Evolutionary conservation across 164 flowering plant species (phyloP), one percentile per base, ranked within the genome.

Genomic region (Hamamelis virginiana): DNA sequence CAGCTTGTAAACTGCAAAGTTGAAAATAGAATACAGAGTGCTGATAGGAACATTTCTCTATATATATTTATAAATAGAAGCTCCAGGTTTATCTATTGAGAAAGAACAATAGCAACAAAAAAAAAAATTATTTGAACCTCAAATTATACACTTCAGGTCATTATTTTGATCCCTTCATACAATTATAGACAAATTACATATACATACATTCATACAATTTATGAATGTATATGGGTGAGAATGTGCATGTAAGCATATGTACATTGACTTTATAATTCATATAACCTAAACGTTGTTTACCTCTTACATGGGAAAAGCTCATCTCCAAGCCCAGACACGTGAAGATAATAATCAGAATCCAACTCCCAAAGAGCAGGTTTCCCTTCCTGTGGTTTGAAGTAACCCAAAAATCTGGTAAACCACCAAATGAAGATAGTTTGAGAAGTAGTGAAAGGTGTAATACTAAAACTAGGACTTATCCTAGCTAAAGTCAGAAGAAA

Each of bases 331-430:
- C 96, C 98, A 59, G 89, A 87, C 15, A 92, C 94, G 76, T 95
- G 98, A 74, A 95, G 97, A 82, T 95, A 91, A 68, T 95, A 95
- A 79, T 95, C 98, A 61, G 97, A 90, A 77, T 95, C 98, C 81
- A 95, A 79, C 73, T 95, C 99, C 99, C 98, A 95, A 5, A 95
- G 86, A 62, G 99, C 96, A 77, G 99, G 88, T 72, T 90, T 92
- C 71, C 98, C 98, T 78, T 95, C 99, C 72, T 85, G 90, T 61
- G 99, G 98, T 76, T 90, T 82, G 70, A 95, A 95, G 80, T 92
- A 91, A 72, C 99, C 99, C 84, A 95, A 80, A 69, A 95, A 95
- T 83, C 98, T 94, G 87, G 63, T 27, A 67, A 50, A 55, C 19
- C 46, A 59, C 19, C 65, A 67, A 59, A 46, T 33, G 38, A 18